phyloP scores from a whole-genome alignment of 2,329 filamentous ascomycete species.

The Amesomyces nigricolor region DNA sequence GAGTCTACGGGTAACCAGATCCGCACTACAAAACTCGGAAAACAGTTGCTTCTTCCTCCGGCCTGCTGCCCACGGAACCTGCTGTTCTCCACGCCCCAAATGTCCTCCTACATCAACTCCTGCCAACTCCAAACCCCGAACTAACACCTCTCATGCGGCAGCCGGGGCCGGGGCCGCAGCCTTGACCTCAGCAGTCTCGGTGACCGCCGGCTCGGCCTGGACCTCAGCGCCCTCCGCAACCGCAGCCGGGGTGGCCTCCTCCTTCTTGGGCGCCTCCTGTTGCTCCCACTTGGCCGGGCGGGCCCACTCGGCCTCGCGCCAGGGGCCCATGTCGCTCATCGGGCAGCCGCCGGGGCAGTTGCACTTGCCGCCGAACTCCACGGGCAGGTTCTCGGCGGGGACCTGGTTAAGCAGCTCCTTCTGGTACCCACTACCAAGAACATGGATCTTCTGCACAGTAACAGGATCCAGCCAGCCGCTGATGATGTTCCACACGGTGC shows the following conservation, averaged over 20 bases:
- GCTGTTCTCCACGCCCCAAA: not conserved
- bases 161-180: slow-evolving; percentile 16
- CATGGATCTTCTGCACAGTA: slow-evolving; percentile 92
- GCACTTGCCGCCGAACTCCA: slow-evolving; percentile 78
- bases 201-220: slow-evolving; percentile 26
- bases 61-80: not conserved
- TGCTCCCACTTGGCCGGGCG: slow-evolving; percentile 60
- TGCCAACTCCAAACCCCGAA: not conserved
- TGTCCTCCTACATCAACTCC: slow-evolving; percentile 2
- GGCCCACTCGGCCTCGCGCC: slow-evolving; percentile 67
- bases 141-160: slow-evolving; percentile 25
- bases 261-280: slow-evolving; percentile 42
- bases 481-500: slow-evolving; percentile 74
- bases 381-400: slow-evolving; percentile 82
- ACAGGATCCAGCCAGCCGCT: slow-evolving; percentile 96
- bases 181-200: slow-evolving; percentile 30
- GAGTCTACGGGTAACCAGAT: slow-evolving; percentile 3
- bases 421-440: slow-evolving; percentile 77
- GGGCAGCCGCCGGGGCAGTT: slow-evolving; percentile 76
- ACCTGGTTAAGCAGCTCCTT: slow-evolving; percentile 79
- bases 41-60: not conserved
- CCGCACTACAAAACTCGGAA: not conserved
- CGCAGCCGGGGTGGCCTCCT: slow-evolving; percentile 25
- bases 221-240: slow-evolving; percentile 34
- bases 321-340: slow-evolving; percentile 85